Conservation (phyloP, 352 stramenopile species). For the Thraustochytrium sp. region DNA sequence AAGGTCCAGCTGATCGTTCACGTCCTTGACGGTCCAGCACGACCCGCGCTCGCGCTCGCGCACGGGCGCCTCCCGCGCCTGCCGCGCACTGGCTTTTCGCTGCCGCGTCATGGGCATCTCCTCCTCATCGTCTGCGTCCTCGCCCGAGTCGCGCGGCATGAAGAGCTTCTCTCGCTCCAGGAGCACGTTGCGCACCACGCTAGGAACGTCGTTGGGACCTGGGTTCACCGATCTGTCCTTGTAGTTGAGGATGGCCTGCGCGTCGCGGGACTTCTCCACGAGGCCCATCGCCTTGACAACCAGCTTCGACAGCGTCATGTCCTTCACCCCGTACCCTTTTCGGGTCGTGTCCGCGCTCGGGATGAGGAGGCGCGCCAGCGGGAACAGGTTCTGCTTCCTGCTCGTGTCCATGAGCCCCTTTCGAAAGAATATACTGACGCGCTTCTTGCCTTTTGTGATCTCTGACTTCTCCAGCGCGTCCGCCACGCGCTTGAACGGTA, state of each 20-base stretch:
- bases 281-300: not conserved
- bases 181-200: not conserved
- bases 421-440: not conserved
- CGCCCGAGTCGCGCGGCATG: no score
- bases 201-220: not conserved
- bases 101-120: no score
- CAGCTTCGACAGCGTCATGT: not conserved
- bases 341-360: not conserved
- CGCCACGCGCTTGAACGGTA: not conserved
- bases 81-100: no score
- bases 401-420: not conserved
- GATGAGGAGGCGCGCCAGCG: not conserved
- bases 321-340: not conserved
- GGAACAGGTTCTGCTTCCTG: constrained; percentile 7
- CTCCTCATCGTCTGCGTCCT: no score
- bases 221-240: not conserved
- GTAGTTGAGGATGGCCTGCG: not conserved
- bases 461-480: not conserved
- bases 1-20: not conserved
- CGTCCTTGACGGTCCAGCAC: constrained; percentile 6
- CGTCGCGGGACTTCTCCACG: not conserved
- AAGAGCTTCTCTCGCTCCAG: not conserved
- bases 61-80: no score
- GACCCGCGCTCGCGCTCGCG: no score
- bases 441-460: not conserved